A percentile compares a stretch with the other conserved stretches of the same genome.
Evolutionary conservation across 495 filamentous ascomycete species (phyloP).

Genomic region (Tetracladium setigerum): DNA sequence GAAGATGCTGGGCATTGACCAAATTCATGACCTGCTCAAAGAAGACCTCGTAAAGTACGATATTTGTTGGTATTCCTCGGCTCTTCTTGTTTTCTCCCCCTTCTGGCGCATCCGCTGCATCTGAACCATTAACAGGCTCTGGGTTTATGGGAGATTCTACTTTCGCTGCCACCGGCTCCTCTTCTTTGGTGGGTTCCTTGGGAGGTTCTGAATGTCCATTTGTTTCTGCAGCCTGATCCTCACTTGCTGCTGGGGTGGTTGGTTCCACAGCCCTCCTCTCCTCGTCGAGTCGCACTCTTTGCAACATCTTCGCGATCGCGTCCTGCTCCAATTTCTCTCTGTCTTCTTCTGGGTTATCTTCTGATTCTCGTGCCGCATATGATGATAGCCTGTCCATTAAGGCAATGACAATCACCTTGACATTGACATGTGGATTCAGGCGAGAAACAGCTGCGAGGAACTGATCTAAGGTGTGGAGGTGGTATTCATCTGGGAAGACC

Average conservation of each 20-base stretch:
- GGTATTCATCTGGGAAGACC: slow-evolving; percentile 97
- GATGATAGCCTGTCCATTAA: slow-evolving; percentile 93
- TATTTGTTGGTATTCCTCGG: slow-evolving; percentile 67
- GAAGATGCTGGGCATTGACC: slow-evolving; percentile 80
- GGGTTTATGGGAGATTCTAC: slow-evolving; percentile 23
- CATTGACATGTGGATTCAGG: slow-evolving; percentile 89
- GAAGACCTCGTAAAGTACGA: slow-evolving; percentile 95
- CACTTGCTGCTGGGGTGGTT: slow-evolving; percentile 24
- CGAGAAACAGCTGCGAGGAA: slow-evolving; percentile 85
- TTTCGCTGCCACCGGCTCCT: slow-evolving; percentile 28
- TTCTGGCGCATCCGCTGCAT: slow-evolving; percentile 14
- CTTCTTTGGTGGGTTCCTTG: slow-evolving; percentile 23
- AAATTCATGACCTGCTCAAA: slow-evolving; percentile 93
- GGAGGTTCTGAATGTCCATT: slow-evolving; percentile 28
- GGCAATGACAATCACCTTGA: slow-evolving; percentile 97
- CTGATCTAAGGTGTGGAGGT: slow-evolving; percentile 91
- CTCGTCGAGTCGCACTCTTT: slow-evolving; percentile 67
- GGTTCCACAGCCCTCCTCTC: slow-evolving; percentile 30
- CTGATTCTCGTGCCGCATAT: slow-evolving; percentile 83
- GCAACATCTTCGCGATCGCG: slow-evolving; percentile 64
- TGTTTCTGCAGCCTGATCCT: slow-evolving; percentile 20
- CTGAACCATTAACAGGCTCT: slow-evolving; percentile 20
- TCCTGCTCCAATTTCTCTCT: slow-evolving; percentile 74
- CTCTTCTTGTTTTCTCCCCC: slow-evolving; percentile 47
- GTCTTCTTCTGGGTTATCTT: slow-evolving; percentile 61